Evolutionary conservation across 225 moss, liverwort and hornwort genomes (phyloP).

Genomic region (Physcomitrium patens): DNA sequence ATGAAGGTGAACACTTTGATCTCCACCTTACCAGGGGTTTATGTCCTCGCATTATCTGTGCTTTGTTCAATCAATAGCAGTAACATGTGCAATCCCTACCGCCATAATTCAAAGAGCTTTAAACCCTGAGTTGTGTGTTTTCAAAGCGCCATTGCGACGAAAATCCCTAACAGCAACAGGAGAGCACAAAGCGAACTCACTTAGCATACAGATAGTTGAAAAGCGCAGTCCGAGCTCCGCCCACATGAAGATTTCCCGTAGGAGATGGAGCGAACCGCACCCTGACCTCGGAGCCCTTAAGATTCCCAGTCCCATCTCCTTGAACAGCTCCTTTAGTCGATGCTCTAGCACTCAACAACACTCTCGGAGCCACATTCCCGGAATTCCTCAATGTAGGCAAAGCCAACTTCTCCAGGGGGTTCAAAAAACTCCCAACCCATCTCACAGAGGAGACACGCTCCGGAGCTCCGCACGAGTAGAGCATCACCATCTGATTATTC

Average conservation of each 20-base stretch:
- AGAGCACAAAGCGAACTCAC: slow-evolving; percentile 32
- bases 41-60: neutral
- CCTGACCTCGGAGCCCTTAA: slow-evolving; percentile 58
- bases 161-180: neutral
- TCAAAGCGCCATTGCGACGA: neutral
- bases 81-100: too few relatives aligned
- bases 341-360: slow-evolving; percentile 39
- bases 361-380: slow-evolving; percentile 3
- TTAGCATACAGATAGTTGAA: slow-evolving; percentile 96
- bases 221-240: slow-evolving; percentile 93
- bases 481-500: neutral
- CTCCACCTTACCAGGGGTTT: slow-evolving; percentile 43
- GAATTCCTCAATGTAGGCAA: slow-evolving; percentile 22
- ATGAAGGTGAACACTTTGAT: neutral
- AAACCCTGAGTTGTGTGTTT: neutral
- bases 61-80: neutral
- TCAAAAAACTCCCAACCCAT: slow-evolving; percentile 28
- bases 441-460: slow-evolving; percentile 7
- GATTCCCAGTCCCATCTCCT: slow-evolving; percentile 51
- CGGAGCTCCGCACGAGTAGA: neutral
- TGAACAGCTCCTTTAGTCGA: slow-evolving; percentile 55
- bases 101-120: neutral
- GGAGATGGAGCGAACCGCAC: slow-evolving; percentile 97
- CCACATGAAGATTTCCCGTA: slow-evolving; percentile 94
- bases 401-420: slow-evolving; percentile 28